Evolutionary conservation across 257 asterid genomes (phyloP).

Genomic region (Solanum chiquidenum): DNA sequence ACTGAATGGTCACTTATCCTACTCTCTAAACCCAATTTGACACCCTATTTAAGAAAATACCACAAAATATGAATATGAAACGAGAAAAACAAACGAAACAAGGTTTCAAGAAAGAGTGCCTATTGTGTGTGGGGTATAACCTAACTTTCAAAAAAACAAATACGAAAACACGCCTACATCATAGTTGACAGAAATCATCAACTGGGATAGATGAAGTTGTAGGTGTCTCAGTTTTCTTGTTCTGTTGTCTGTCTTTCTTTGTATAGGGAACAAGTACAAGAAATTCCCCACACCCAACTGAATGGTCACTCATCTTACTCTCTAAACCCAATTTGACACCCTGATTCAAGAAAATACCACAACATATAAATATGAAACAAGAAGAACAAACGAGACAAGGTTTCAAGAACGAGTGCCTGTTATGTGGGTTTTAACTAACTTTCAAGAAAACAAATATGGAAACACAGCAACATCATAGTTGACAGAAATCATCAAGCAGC

Average conservation of each 20-base stretch:
- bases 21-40: slow-evolving; percentile 48
- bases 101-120: no score
- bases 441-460: no score
- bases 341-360: slow-evolving; percentile 18
- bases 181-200: not conserved
- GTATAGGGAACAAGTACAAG: slow-evolving; percentile 58
- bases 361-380: not conserved
- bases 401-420: not conserved
- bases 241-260: slow-evolving; percentile 39
- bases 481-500: not conserved
- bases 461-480: not conserved
- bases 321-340: slow-evolving; percentile 61
- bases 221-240: slow-evolving; percentile 14
- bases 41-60: slow-evolving; percentile 35
- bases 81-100: no score
- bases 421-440: no score
- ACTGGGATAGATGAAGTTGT: slow-evolving; percentile 1
- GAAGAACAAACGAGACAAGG: not conserved
- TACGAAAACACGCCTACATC: no score
- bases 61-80: not conserved
- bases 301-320: slow-evolving; percentile 35
- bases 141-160: no score
- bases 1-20: slow-evolving; percentile 33
- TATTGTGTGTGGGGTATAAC: no score
- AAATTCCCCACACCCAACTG: slow-evolving; percentile 45